A percentile compares a stretch with the other conserved stretches of the same genome.
These are phyloP conservation scores for Fusarium acutatum DNA, from an alignment of 2,329 filamentous ascomycete genomes.

Conservation along the genomic window DNA sequence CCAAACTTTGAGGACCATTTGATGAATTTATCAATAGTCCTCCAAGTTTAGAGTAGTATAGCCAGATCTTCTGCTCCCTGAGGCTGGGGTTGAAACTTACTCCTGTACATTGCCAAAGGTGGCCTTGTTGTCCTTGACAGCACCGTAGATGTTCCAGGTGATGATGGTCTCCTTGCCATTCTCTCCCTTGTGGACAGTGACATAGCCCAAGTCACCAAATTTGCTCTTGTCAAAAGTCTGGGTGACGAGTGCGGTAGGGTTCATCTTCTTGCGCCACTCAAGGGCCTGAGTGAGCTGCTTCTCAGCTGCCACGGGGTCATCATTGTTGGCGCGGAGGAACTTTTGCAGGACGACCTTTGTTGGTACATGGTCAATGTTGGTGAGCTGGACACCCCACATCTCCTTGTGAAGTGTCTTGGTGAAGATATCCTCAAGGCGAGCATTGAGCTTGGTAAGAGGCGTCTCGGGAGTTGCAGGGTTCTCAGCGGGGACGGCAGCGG, in stretches of 20 bases:
- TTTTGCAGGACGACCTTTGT: conserved; percentile 90
- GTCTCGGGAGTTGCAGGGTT: conserved; percentile 38
- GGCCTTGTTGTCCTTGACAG: conserved; percentile 81
- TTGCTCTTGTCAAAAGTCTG: conserved; percentile 72
- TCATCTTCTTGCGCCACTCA: conserved; percentile 80
- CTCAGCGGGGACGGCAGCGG: conserved; percentile 20
- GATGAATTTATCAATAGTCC: neutral
- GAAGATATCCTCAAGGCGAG: conserved; percentile 66
- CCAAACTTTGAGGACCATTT: neutral
- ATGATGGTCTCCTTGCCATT: conserved; percentile 70
- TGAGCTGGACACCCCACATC: conserved; percentile 86
- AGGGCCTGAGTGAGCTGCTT: conserved; percentile 82
- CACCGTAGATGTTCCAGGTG: conserved; percentile 94
- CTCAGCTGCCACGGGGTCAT: conserved; percentile 76
- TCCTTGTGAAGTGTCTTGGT: conserved; percentile 70
- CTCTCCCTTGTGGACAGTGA: conserved; percentile 73
- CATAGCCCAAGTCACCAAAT: conserved; percentile 82
- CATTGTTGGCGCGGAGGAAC: conserved; percentile 89
- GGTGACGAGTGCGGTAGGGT: conserved; percentile 73
- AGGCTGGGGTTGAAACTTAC: conserved; percentile 59
- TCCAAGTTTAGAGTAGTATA: neutral
- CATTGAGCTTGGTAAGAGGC: conserved; percentile 64
- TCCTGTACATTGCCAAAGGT: conserved; percentile 85
- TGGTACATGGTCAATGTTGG: conserved; percentile 67
- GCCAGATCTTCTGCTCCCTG: neutral